Evolutionary conservation across 495 filamentous ascomycete species (phyloP), one percentile per base, ranked within the genome.

Genomic region (Hyaloscypha hepaticicola): DNA sequence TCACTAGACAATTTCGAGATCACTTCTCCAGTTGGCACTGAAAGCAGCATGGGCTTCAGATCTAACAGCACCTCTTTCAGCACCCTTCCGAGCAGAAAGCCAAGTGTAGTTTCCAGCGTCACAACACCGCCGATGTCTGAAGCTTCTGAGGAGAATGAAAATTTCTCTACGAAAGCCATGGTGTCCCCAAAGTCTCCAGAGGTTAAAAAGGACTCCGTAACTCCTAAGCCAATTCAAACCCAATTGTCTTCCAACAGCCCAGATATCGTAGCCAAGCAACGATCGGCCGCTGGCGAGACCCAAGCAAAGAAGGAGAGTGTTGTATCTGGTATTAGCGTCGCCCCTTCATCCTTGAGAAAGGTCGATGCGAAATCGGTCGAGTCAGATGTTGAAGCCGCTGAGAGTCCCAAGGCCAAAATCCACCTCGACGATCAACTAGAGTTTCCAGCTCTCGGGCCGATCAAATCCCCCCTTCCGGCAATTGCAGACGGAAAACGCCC

Each of bases 401-500:
- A 14, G 22, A 4, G 38, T 45, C 38, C 38, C 6, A 27, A 65
- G 28, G 24, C 49, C 22, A 19, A 33, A 24, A 58, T 60, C 48
- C 31, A 64, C 21, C 25, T 63, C 26, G 45, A 45, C 9, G 59
- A 68, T 33, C 29, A 28, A 22, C 31, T 7, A 1, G 49, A 68
- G 33, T 67, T 48, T 29, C 68, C 65, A 19, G 28, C 65, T 24
- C 61, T 67, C 24, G 58, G 26, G 16, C 58, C 55, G 25, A 27
- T 50, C 16, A 66, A 55, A n/a, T 48, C 57, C 27, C 50, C 61
- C 12, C 7, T 22, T 7, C 55, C 58, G 12, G 7, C 21, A 7
- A 63, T 68, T 57, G 66, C 55, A 50, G 66, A 66, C 55, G 60
- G 60, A 38, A 71, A 68, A 25, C 56, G 26, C 14, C 58, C 55